Base-by-base conservation (phyloP, 225 moss, liverwort and hornwort species). In the Physcomitrium patens region DNA sequence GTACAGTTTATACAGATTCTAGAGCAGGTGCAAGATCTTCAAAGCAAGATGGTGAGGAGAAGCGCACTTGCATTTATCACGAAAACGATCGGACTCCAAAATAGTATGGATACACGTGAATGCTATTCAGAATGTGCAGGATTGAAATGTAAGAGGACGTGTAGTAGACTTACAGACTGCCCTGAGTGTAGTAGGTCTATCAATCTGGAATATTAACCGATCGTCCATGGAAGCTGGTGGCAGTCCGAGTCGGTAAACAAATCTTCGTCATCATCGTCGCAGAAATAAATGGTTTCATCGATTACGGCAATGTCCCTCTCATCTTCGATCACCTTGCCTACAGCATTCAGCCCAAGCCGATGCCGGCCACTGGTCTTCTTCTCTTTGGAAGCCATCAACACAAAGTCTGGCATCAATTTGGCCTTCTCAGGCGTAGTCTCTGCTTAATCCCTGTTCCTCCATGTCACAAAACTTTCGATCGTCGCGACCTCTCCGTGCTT, bases 401-500 rank as follows among this genome's bases (percentile, higher is more conserved):
- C 99, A 41, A 91, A 15, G 17, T 95, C 93, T 12, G 95, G 95
- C 81, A 99, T 90, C 81, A 93, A 70, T 67, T 85, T 95, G 14
- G 99, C 99, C 65, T 82, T 91, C 73, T 99, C 95, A 19, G 95
- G 88, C 62, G 99, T 95, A 66, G 87, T 63, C 63, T 95, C 95
- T 22, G 90, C 95, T 77, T 95, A 93, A 47, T 78, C 93, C 19
- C 95, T 83, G 67, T 95, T 93, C 56, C 99, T 82, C 95, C 99
- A 99, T 8, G 89, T 91, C 73, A 89, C 0, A 67, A 99, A 95
- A 51, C 86, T 93, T n/a, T 92, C 91, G 16, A 90, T 70, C 3
- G 99, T 99, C 12, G 95, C 99, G 1, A 90, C 90, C 78, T 99
- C 99, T 65, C 99, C 99, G 76, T 99, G 99, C 26, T 93, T 91